Conservation (phyloP, 2,329 filamentous ascomycete genomes). For the Paraconiothyrium sp. region DNA sequence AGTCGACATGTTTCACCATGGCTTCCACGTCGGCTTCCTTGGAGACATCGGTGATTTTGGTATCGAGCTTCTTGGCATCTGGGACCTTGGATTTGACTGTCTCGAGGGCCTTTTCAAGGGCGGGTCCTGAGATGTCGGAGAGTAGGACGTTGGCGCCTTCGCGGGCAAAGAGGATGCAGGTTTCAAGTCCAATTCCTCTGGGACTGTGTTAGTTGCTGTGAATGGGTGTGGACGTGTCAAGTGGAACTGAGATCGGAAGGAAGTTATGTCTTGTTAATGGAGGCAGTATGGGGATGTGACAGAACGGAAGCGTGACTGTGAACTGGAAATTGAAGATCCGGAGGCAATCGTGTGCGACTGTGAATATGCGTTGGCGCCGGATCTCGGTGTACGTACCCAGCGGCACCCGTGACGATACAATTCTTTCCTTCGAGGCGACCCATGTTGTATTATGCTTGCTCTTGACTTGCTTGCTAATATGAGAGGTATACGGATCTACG, state of each 20-base stretch:
- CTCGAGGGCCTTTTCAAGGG: constrained; percentile 77
- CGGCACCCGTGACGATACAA: constrained; percentile 83
- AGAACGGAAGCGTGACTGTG: not conserved
- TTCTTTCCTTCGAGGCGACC: constrained; percentile 71
- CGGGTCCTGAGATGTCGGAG: constrained; percentile 82
- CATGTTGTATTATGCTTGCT: constrained; percentile 46
- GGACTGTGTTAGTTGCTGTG: constrained; percentile 27
- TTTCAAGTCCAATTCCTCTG: constrained; percentile 93
- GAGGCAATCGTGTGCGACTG: not conserved
- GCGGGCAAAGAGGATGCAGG: constrained; percentile 85
- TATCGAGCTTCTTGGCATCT: constrained; percentile 66
- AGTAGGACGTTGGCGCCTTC: constrained; percentile 88
- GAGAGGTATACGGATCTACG: constrained; percentile 13
- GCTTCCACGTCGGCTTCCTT: constrained; percentile 82
- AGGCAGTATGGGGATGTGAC: not conserved
- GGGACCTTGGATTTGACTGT: constrained; percentile 81
- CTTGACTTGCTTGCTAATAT: not conserved
- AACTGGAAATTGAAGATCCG: constrained; percentile 7
- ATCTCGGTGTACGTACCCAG: constrained; percentile 69
- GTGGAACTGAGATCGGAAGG: not conserved
- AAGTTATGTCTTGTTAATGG: not conserved
- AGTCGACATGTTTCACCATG: constrained; percentile 77
- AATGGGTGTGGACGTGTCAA: not conserved
- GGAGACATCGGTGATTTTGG: constrained; percentile 78
- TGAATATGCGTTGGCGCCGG: not conserved